These are phyloP conservation scores for Ettlia oleoabundans DNA, from an alignment of 139 green algal genomes.

Conservation along the genomic window DNA sequence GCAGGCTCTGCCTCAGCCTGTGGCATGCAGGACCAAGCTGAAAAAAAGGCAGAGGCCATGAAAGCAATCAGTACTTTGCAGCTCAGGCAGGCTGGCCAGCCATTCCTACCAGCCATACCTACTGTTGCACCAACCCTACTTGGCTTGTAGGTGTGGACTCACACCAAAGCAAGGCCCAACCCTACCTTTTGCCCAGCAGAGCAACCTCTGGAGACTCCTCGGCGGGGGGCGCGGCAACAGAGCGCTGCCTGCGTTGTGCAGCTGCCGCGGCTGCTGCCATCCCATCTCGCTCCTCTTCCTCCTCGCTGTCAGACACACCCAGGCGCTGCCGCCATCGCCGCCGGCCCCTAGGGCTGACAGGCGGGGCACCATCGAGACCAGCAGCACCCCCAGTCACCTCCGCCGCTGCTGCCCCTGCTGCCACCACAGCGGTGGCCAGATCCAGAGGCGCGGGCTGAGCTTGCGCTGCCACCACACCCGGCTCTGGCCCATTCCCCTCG, in stretches of 20 bases:
- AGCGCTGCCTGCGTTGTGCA: not conserved
- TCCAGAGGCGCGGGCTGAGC: not conserved
- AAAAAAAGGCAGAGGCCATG: too few species aligned
- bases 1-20: too few species aligned
- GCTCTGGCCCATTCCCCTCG: not conserved
- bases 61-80: too few species aligned
- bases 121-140: too few species aligned
- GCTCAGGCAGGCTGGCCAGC: too few species aligned
- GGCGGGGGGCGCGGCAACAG: not conserved
- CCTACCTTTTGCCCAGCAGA: constrained; percentile 4
- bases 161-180: too few species aligned
- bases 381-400: not conserved
- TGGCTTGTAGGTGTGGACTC: too few species aligned
- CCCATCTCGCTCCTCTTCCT: not conserved
- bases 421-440: not conserved
- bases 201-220: not conserved
- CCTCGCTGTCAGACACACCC: constrained; percentile 1
- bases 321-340: constrained; percentile 21
- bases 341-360: not conserved
- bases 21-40: too few species aligned
- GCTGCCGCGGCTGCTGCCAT: not conserved
- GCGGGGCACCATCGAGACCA: not conserved
- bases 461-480: not conserved
- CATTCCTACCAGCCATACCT: too few species aligned
- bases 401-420: not conserved